phyloP scores from a whole-genome alignment of 352 stramenopile species.

The Aphanomyces stellatus region DNA sequence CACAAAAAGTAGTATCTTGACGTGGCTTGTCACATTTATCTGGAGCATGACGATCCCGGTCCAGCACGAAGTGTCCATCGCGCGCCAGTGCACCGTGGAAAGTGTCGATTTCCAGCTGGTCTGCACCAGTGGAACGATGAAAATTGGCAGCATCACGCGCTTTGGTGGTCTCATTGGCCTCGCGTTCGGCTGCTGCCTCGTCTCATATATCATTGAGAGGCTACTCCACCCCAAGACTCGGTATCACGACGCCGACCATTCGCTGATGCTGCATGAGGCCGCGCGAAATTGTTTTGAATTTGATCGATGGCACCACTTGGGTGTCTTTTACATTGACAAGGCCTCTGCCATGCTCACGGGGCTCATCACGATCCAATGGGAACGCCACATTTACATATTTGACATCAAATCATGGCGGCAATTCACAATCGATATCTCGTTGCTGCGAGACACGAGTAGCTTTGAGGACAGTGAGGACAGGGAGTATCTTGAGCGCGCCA shows the following conservation, averaged over 20 bases:
- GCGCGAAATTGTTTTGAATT: neutral
- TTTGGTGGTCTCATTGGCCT: neutral
- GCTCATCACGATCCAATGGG: neutral
- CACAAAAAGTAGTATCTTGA: neutral
- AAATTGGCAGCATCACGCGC: neutral
- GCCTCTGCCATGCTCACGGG: neutral
- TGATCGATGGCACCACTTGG: neutral
- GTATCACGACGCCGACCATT: neutral
- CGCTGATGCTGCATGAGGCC: neutral
- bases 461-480: too few species aligned
- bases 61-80: neutral
- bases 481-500: too few species aligned
- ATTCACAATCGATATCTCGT: too few species aligned
- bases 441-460: too few species aligned
- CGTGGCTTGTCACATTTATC: neutral
- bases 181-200: neutral
- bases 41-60: neutral
- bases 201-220: neutral
- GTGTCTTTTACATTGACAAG: neutral
- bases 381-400: neutral
- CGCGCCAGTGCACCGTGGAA: neutral
- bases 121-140: neutral
- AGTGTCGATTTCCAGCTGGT: neutral
- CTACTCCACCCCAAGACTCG: neutral
- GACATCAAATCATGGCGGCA: neutral